These are phyloP conservation scores for Isatis tinctoria DNA, from an alignment of 345 rosid species.

Conservation along the genomic window DNA sequence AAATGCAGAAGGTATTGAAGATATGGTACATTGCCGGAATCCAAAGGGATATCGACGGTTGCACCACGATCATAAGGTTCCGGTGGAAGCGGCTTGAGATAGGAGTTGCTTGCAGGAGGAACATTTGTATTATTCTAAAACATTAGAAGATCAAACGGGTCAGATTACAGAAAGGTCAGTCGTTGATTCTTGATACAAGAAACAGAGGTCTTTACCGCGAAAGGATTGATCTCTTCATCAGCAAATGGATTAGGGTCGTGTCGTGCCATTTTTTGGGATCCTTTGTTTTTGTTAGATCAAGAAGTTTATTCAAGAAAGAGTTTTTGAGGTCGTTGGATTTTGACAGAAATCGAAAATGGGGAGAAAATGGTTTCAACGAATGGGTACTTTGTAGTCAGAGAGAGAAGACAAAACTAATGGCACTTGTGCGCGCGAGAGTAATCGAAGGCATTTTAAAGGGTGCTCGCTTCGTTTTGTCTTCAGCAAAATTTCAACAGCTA, in stretches of 20 bases:
- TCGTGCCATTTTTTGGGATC: conserved; percentile 51
- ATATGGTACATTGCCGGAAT: conserved; percentile 54
- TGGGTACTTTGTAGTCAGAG: conserved; percentile 30
- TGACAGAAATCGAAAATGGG: conserved; percentile 21
- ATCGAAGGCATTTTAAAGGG: conserved; percentile 28
- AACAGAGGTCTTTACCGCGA: conserved; percentile 49
- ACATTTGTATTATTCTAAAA: conserved; percentile 71
- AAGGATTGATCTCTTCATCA: conserved; percentile 87
- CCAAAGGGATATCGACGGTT: conserved; percentile 85
- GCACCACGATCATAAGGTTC: conserved; percentile 97
- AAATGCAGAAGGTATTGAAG: neutral
- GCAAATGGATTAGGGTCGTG: conserved; percentile 74
- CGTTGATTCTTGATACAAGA: neutral
- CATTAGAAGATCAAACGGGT: conserved; percentile 14
- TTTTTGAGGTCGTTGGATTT: conserved; percentile 19
- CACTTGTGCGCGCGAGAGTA: conserved; percentile 27
- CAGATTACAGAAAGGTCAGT: conserved; percentile 2
- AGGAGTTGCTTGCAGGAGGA: conserved; percentile 70
- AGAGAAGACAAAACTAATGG: conserved; percentile 22
- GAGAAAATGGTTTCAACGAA: conserved; percentile 28
- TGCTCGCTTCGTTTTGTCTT: conserved; percentile 20
- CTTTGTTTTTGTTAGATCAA: conserved; percentile 12
- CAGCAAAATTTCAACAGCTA: conserved; percentile 7
- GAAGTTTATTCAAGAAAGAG: conserved; percentile 5
- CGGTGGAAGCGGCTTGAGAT: conserved; percentile 89